Percentiles rank a stretch among this genome's conserved stretches.
Conservation (phyloP, 805 yeast genomes). For the Candida piceae region DNA sequence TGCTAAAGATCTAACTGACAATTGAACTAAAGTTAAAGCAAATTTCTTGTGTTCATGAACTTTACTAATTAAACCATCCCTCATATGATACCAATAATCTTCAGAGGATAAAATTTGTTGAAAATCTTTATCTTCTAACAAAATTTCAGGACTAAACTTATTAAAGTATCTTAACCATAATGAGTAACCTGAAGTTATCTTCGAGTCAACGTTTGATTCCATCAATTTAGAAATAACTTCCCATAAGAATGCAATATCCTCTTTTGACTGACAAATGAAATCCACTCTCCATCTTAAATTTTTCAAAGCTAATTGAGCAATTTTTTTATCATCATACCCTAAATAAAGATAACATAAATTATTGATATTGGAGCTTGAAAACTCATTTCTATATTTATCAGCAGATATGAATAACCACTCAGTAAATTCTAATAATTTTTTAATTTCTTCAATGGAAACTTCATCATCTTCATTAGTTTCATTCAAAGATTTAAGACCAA, state of each 20-base stretch:
- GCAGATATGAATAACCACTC: constrained; percentile 33
- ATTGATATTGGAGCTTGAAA: constrained; percentile 16
- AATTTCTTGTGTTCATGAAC: constrained; percentile 68
- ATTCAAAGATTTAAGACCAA: not conserved
- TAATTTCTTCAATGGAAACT: constrained; percentile 3
- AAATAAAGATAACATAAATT: constrained; percentile 30
- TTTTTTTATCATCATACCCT: constrained; percentile 32
- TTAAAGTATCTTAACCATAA: constrained; percentile 54
- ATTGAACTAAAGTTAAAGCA: constrained; percentile 58
- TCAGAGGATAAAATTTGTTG: constrained; percentile 28
- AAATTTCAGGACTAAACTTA: constrained; percentile 10
- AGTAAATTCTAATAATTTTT: constrained; percentile 30
- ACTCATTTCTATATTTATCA: constrained; percentile 7
- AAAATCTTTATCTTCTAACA: constrained; percentile 15
- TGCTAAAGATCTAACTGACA: constrained; percentile 47
- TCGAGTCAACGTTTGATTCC: constrained; percentile 22
- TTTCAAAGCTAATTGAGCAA: constrained; percentile 35
- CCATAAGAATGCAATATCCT: constrained; percentile 38
- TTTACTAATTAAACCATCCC: constrained; percentile 47
- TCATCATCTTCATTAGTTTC: constrained; percentile 1
- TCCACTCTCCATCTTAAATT: constrained; percentile 52
- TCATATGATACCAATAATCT: constrained; percentile 54
- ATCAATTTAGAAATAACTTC: constrained; percentile 35
- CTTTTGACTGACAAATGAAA: constrained; percentile 21
- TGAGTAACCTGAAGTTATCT: constrained; percentile 39